Evolutionary conservation across 169 alveolate species (phyloP).

Genomic region (Plasmodium knowlesi): DNA sequence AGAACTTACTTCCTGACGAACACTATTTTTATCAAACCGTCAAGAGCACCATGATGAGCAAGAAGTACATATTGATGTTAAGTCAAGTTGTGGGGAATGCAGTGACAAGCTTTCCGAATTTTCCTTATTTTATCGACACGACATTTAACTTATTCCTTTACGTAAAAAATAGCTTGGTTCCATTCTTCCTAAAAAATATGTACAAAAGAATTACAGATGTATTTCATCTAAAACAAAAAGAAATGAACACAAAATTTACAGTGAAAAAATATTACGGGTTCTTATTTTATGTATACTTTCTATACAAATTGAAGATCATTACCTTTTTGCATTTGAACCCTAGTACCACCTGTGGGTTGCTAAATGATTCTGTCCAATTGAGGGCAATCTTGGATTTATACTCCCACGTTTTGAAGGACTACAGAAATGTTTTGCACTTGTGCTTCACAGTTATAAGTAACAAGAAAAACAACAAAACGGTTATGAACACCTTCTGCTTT

Average conservation of each 20-base stretch:
- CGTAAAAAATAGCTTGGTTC: slow-evolving; percentile 18
- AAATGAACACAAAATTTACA: slow-evolving; percentile 37
- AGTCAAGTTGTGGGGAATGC: neutral
- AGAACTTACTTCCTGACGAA: slow-evolving; percentile 14
- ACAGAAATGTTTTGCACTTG: slow-evolving; percentile 2
- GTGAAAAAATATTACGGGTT: slow-evolving; percentile 38
- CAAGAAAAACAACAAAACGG: neutral
- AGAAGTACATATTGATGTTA: slow-evolving; percentile 8
- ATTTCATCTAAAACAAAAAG: slow-evolving; percentile 2
- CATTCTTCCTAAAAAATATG: slow-evolving; percentile 19
- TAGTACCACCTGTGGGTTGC: neutral
- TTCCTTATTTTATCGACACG: slow-evolving; percentile 16
- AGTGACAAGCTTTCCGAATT: slow-evolving; percentile 19
- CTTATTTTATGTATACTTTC: slow-evolving; percentile 24
- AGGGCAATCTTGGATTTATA: slow-evolving; percentile 11
- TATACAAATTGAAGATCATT: slow-evolving; percentile 40
- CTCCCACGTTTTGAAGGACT: slow-evolving; percentile 16
- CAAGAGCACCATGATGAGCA: slow-evolving; percentile 12
- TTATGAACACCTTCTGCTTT: slow-evolving; percentile 5
- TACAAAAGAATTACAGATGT: slow-evolving; percentile 14
- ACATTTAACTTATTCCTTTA: slow-evolving; percentile 30
- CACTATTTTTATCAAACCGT: slow-evolving; percentile 24
- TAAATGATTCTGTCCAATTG: slow-evolving; percentile 17
- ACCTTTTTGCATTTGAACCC: slow-evolving; percentile 3
- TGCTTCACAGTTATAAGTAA: slow-evolving; percentile 10